Evolutionary conservation across 2,329 filamentous ascomycete species (phyloP).

Genomic region (Trichoderma sp.): DNA sequence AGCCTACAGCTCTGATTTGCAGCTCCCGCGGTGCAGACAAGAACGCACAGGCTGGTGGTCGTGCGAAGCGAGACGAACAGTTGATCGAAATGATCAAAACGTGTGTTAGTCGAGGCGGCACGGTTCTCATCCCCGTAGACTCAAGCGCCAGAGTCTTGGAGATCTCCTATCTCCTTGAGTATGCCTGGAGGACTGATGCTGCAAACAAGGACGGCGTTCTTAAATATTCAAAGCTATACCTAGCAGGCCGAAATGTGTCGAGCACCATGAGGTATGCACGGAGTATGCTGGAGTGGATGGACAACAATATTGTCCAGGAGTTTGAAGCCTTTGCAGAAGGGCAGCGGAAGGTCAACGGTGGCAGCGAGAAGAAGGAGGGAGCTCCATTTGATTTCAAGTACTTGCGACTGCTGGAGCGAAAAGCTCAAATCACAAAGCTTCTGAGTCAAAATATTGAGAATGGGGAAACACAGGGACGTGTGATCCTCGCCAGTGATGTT

Average conservation of each 20-base stretch:
- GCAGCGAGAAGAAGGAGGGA: conserved; percentile 51
- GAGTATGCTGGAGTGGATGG: conserved; percentile 99
- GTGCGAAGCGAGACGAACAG: conserved; percentile 79
- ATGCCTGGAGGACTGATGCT: conserved; percentile 75
- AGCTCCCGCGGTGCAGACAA: conserved; percentile 78
- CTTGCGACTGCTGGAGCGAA: conserved; percentile 77
- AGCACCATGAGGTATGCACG: conserved; percentile 87
- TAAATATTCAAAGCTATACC: conserved; percentile 62
- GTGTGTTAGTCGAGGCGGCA: conserved; percentile 78
- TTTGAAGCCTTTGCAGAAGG: conserved; percentile 70
- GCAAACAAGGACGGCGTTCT: conserved; percentile 50
- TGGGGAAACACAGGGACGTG: conserved; percentile 52
- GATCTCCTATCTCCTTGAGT: conserved; percentile 86
- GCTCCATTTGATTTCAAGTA: conserved; percentile 90
- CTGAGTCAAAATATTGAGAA: conserved; percentile 46
- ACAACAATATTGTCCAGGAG: conserved; percentile 88
- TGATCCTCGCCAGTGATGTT: conserved; percentile 87
- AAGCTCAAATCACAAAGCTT: conserved; percentile 73
- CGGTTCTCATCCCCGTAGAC: conserved; percentile 89
- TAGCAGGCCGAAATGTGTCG: conserved; percentile 81
- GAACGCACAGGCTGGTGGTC: conserved; percentile 66
- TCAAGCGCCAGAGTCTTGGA: conserved; percentile 94
- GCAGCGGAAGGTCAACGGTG: conserved; percentile 44
- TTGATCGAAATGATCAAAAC: conserved; percentile 78
- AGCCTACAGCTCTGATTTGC: conserved; percentile 90